Conservation (phyloP, 192 early-diverging fungal genomes). For the Backusella sp. region DNA sequence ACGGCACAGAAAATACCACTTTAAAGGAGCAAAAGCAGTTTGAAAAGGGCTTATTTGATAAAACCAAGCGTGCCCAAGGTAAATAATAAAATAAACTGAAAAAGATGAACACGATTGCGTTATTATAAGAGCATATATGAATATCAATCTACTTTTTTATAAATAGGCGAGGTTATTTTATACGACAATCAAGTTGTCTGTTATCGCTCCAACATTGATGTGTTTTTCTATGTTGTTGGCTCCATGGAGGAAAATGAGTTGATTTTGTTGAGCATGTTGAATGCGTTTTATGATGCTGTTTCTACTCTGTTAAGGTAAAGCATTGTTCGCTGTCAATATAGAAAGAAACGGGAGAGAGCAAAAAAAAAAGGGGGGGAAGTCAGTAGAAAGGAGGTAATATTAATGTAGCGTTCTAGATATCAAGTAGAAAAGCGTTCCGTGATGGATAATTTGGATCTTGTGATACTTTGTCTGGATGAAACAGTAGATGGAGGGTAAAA, state of each 20-base stretch:
- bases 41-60: constrained; percentile 89
- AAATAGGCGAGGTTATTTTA: constrained; percentile 84
- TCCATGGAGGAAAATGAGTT: constrained; percentile 93
- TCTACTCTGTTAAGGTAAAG: constrained; percentile 78
- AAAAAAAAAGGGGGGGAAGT: neutral
- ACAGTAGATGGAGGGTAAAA: constrained; percentile 90
- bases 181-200: constrained; percentile 91
- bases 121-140: neutral
- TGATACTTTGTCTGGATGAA: constrained; percentile 90
- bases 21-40: constrained; percentile 87
- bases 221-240: constrained; percentile 91
- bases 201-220: constrained; percentile 83
- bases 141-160: neutral
- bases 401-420: constrained; percentile 48
- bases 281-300: constrained; percentile 81
- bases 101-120: neutral
- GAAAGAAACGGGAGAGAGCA: neutral
- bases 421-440: constrained; percentile 90
- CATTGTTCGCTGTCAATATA: neutral
- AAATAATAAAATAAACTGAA: neutral
- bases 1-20: constrained; percentile 48
- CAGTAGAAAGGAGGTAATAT: neutral
- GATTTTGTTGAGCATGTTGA: constrained; percentile 75
- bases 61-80: constrained; percentile 83
- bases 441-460: constrained; percentile 89